phyloP scores from a whole-genome alignment of 1,284 basidiomycete genomes.

The Trametes sp. region DNA sequence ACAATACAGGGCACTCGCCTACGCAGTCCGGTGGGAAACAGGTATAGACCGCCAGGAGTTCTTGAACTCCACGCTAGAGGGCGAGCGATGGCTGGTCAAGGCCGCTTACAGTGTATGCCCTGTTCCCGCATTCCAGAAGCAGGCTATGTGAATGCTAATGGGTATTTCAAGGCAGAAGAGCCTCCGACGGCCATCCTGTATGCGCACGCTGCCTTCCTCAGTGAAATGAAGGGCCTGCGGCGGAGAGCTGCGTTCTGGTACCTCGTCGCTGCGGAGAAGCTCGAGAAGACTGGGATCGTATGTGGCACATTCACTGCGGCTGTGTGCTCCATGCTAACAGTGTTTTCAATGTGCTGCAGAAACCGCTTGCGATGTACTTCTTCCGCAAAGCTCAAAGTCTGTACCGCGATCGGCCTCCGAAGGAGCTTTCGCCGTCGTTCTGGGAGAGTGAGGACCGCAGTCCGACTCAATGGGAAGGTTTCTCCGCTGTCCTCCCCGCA shows the following conservation, averaged over 20 bases:
- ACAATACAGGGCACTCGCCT: slow-evolving; percentile 68
- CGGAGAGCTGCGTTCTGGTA: slow-evolving; percentile 81
- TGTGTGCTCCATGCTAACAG: not conserved
- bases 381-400: slow-evolving; percentile 71
- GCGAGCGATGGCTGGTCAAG: slow-evolving; percentile 83
- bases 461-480: slow-evolving; percentile 49
- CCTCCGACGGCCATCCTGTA: slow-evolving; percentile 76
- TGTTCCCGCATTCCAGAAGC: slow-evolving; percentile 23
- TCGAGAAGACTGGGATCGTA: slow-evolving; percentile 85
- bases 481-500: slow-evolving; percentile 70
- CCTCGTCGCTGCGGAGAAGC: slow-evolving; percentile 69
- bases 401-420: slow-evolving; percentile 57
- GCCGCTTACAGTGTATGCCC: slow-evolving; percentile 75
- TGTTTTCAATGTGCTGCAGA: slow-evolving; percentile 49
- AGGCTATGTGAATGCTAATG: slow-evolving; percentile 25
- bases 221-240: slow-evolving; percentile 58
- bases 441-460: slow-evolving; percentile 72
- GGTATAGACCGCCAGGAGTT: slow-evolving; percentile 68
- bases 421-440: slow-evolving; percentile 76
- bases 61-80: slow-evolving; percentile 62
- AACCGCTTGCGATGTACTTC: slow-evolving; percentile 83
- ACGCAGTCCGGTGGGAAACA: slow-evolving; percentile 78
- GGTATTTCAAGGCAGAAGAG: slow-evolving; percentile 73
- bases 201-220: slow-evolving; percentile 77
- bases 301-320: slow-evolving; percentile 38